Conservation (phyloP, 2,329 filamentous ascomycete genomes). For the Aspergillus sp. region DNA sequence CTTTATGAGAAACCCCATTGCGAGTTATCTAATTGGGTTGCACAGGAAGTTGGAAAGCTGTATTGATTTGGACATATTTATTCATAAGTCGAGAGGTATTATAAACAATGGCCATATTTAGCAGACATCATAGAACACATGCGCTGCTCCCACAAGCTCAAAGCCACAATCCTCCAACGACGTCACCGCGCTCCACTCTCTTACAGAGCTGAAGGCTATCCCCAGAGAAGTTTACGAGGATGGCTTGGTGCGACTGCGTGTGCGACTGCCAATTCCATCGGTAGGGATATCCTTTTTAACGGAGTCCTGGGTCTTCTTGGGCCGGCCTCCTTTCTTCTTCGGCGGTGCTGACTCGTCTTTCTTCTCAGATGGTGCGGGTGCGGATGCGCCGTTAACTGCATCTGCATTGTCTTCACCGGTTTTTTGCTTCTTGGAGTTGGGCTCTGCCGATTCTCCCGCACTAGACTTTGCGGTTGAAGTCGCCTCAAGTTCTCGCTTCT, state of each 20-base stretch:
- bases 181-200: slow-evolving; percentile 1
- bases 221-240: slow-evolving; percentile 11
- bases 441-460: slow-evolving; percentile 20
- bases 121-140: not conserved
- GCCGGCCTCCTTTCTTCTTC: slow-evolving; percentile 28
- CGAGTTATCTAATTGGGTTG: not conserved
- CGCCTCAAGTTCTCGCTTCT: slow-evolving; percentile 26
- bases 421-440: slow-evolving; percentile 38
- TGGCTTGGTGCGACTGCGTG: slow-evolving; percentile 39
- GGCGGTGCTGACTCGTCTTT: too few species aligned
- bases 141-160: not conserved
- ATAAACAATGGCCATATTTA: not conserved
- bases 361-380: slow-evolving; percentile 24
- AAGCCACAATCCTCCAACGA: not conserved
- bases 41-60: not conserved
- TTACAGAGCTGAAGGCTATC: not conserved
- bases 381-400: slow-evolving; percentile 16
- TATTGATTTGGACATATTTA: not conserved
- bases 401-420: slow-evolving; percentile 16
- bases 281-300: slow-evolving; percentile 27
- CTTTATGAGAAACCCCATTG: not conserved
- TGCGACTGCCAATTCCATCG: slow-evolving; percentile 40
- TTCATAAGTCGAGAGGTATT: not conserved
- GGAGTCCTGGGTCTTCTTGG: slow-evolving; percentile 33
- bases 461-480: slow-evolving; percentile 14